Evolutionary conservation across 257 asterid genomes (phyloP).

Genomic region (Coffea eugenioides): DNA sequence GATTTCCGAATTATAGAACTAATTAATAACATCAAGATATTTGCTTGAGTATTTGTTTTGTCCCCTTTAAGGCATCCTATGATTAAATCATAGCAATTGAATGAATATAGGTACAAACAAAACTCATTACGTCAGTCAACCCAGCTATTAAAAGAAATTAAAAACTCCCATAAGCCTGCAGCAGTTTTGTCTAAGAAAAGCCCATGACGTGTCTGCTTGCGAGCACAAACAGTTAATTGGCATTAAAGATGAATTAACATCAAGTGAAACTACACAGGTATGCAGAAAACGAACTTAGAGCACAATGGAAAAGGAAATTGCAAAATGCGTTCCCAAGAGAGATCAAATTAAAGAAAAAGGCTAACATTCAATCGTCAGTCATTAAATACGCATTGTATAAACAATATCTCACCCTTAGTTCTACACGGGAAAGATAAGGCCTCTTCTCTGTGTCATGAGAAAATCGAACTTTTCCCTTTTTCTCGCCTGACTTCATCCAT

Average conservation of each 20-base stretch:
- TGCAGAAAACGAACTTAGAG: no score
- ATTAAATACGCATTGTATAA: background rate
- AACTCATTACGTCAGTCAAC: background rate
- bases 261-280: background rate
- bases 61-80: background rate
- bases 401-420: slow-evolving; percentile 60
- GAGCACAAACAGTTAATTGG: background rate
- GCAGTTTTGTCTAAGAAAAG: background rate
- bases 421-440: slow-evolving; percentile 85
- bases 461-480: slow-evolving; percentile 71
- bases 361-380: background rate
- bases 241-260: background rate
- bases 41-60: background rate
- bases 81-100: background rate
- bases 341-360: background rate
- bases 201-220: background rate
- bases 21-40: no score
- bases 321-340: background rate
- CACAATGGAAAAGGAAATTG: background rate
- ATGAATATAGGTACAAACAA: background rate
- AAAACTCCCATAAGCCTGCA: background rate
- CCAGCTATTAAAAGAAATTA: background rate
- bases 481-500: slow-evolving; percentile 84
- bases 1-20: no score
- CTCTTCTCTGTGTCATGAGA: slow-evolving; percentile 68